Percentiles rank a stretch among this genome's conserved stretches.
Conservation (phyloP, 805 yeast species). For the Candida arabinofermentans region DNA sequence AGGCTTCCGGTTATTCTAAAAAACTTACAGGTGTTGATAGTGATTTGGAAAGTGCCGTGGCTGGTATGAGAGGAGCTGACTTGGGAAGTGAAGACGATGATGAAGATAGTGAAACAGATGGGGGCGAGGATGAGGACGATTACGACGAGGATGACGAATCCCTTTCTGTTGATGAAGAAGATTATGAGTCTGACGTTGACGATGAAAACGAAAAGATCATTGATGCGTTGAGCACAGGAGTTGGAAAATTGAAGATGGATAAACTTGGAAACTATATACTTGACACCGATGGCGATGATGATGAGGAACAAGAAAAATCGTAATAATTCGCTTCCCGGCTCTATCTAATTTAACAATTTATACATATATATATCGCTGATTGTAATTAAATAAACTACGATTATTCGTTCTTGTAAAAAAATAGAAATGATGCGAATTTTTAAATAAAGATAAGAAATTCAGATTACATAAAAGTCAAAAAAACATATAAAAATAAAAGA, state of each 20-base stretch:
- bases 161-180: slow-evolving; percentile 34
- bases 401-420: no score
- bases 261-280: slow-evolving; percentile 77
- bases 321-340: no score
- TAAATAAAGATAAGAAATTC: slow-evolving; percentile 5
- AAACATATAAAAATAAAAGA: slow-evolving; percentile 11
- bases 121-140: slow-evolving; percentile 36
- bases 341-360: no score
- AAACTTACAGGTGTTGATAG: slow-evolving; percentile 40
- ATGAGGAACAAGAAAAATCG: neutral
- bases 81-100: slow-evolving; percentile 29
- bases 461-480: slow-evolving; percentile 7
- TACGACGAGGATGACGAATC: slow-evolving; percentile 31
- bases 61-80: slow-evolving; percentile 52
- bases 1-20: slow-evolving; percentile 80
- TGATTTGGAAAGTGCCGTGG: slow-evolving; percentile 75
- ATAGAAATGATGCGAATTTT: slow-evolving; percentile 16
- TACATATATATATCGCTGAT: no score
- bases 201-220: slow-evolving; percentile 52
- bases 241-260: slow-evolving; percentile 69
- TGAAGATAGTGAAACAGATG: slow-evolving; percentile 30
- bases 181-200: slow-evolving; percentile 31
- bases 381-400: no score
- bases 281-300: slow-evolving; percentile 32
- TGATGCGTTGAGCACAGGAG: slow-evolving; percentile 63